Evolutionary conservation across 768 basidiomycete species (phyloP), one percentile per base, ranked within the genome.

Genomic region (Lentinus brumalis): DNA sequence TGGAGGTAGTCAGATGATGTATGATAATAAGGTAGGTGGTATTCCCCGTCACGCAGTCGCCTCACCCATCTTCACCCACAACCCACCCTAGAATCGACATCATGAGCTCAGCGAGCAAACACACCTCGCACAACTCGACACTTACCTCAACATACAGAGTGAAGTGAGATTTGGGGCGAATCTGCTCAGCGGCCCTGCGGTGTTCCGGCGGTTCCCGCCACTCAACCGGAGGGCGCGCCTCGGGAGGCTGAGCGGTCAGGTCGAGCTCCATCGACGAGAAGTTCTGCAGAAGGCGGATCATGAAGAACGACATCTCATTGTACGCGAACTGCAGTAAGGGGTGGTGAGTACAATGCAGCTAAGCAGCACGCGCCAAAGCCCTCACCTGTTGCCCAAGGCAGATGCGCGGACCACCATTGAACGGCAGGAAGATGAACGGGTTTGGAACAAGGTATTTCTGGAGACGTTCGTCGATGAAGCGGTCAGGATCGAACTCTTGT

Each of bases 401-500:
- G 46, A 67, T 68, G 15, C 67, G 60, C 29, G 67, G 68, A 2
- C 71, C 72, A 30, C 59, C 67, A 55, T 68, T 67, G 60, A 69
- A 72, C 7, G 67, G 69, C 4, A 89, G 77, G 75, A 91, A 91
- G 59, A 88, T 86, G 74, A 86, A 88, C 0, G 86, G 81, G 63
- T 88, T 87, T 40, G 82, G 79, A 31, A 81, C 75, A 31, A 89
- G 77, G 58, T 88, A 86, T 66, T 82, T 84, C 63, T 84, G 79
- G 38, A 88, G 71, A 10, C 88, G 77, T 10, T 84, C 77, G 67
- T 89, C 88, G 46, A 89, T 75, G 77, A 87, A 90, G 4, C 88
- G 82, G 61, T 88, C 86, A 0, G 88, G 88, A 67, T 91, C 88
- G 57, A 89, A 89, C 67, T 84, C 79, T 50, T 83, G 77, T 4